Evolutionary conservation across 2,329 filamentous ascomycete species (phyloP), one percentile per base, ranked within the genome.

Genomic region (Incumbomyces delicatus): DNA sequence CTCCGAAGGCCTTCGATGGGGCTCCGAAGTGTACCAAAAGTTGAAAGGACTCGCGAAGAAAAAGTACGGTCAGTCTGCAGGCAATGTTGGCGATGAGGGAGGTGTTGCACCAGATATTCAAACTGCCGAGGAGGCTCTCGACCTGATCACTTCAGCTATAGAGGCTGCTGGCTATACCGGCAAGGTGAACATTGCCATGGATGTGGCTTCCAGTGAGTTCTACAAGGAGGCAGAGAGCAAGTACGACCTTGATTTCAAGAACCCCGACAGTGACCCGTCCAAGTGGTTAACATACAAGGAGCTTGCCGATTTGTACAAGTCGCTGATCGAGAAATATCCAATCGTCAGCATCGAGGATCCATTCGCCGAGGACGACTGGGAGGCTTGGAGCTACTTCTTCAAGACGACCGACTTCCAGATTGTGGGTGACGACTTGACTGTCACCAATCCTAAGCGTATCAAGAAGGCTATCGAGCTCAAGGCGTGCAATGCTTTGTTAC

Each of bases 171-270:
- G 92, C 59, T 96, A 98, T 78, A 88, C 85, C 50, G 92, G 90
- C 70, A 77, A 92, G 78, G 83, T 98, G 69, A 87, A 94, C 71
- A 98, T 98, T 63, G 92, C 92, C 67, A 94, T 98, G 88, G 92
- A 98, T 65, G 90, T 96, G 66, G 92, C 92, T 57, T 95, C 92
- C 57, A 94, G 86, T 77, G 92, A 98, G 73, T 98, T 98, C 80
- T 98, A 98, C 85, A 96, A 96, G 77, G 71, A 76, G 63, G 87
- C 92, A 44, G 90, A 75, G 68, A 95, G 96, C 85, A 96, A 96
- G 80, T 98, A 98, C 80, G 92, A 98, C 67, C 80, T 98, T 57
- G 92, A 96, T 83, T 98, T 96, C 87, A 96, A 98, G 87, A 98
- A 98, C 82, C 90, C 92, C 63, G 84, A 96, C 56, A 45, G 42